Evolutionary conservation across 2,329 filamentous ascomycete species (phyloP), one percentile per base, ranked within the genome.

Genomic region (Huntiella decipiens): DNA sequence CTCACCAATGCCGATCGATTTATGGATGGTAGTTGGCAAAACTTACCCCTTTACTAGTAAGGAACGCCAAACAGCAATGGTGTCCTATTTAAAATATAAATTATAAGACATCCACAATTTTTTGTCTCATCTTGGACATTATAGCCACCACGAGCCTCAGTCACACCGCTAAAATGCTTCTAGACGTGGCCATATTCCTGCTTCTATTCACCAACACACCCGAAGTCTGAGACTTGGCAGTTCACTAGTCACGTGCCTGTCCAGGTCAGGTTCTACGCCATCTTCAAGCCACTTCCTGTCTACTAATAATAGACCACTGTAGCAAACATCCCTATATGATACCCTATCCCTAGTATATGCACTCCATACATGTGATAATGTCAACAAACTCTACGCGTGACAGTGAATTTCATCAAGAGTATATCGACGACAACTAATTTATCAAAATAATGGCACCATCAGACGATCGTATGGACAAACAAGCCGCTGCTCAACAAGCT

Each of bases 401-500:
- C 22, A 28, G 22, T 28, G 6, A 28, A 28, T 28, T 34, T 35
- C 13, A 15, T 11, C 13, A 43, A 11, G 11, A 10, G 4, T 15
- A 43, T 17, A 13, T 17, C 13, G 4, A 36, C 11, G 11, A 10
- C 16, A 17, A 22, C 15, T 22, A 22, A 39, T 12, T 19, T 39
- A 22, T 39, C 12, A 8, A 28, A 34, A 39, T 6, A 7, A 63
- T 61, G 58, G 58, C 62, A 52, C 59, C 59, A 59, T 63, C 55
- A 34, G 52, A 56, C 44, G 61, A 62, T 58, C 73, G 77, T 52
- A 65, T 69, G 46, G 73, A 76, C 50, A 85, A 84, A 61, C 79
- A 82, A 60, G 73, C 74, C 54, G 82, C 82, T 19, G 83, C 83
- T 13, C 79, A 84, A 54, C 80, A 88, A 57, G 82, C 82, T 44